These are phyloP conservation scores for Magnolia kwangsiensis DNA, from an alignment of 164 flowering plant species.

Conservation along the genomic window DNA sequence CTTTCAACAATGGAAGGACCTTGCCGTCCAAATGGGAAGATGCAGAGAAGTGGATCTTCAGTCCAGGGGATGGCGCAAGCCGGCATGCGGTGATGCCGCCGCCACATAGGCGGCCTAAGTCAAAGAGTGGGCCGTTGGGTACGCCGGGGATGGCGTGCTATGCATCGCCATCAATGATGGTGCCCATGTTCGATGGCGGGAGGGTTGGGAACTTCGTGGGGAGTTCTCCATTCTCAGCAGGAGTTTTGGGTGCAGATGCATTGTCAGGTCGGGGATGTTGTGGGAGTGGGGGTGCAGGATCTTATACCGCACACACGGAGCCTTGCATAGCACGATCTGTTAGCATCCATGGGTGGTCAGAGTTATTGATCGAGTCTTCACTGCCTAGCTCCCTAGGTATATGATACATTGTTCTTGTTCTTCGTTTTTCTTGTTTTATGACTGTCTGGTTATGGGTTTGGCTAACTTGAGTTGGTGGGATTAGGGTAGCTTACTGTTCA, in stretches of 20 bases:
- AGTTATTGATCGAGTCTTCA: constrained; percentile 35
- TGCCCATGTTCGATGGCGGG: constrained; percentile 42
- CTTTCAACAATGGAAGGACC: constrained; percentile 62
- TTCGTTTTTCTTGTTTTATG: background rate
- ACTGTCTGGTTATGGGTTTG: background rate
- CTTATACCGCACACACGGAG: constrained; percentile 32
- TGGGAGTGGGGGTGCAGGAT: constrained; percentile 25
- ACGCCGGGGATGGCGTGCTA: constrained; percentile 67
- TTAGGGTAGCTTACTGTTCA: background rate
- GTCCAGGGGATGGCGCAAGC: constrained; percentile 61
- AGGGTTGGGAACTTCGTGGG: constrained; percentile 35
- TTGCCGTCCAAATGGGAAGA: constrained; percentile 99
- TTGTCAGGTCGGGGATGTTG: constrained; percentile 28
- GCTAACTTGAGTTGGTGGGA: background rate
- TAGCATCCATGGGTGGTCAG: constrained; percentile 88
- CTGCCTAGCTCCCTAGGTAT: constrained; percentile 54
- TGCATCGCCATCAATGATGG: constrained; percentile 43
- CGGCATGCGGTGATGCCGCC: constrained; percentile 35
- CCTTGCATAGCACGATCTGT: constrained; percentile 75
- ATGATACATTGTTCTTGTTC: too few species aligned
- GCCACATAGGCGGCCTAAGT: constrained; percentile 66
- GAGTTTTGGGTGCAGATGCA: constrained; percentile 45
- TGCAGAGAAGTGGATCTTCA: constrained; percentile 97
- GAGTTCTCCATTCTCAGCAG: constrained; percentile 64
- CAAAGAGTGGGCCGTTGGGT: constrained; percentile 94